phyloP scores from a whole-genome alignment of 1,284 basidiomycete species.

The Cryptococcus sp. region DNA sequence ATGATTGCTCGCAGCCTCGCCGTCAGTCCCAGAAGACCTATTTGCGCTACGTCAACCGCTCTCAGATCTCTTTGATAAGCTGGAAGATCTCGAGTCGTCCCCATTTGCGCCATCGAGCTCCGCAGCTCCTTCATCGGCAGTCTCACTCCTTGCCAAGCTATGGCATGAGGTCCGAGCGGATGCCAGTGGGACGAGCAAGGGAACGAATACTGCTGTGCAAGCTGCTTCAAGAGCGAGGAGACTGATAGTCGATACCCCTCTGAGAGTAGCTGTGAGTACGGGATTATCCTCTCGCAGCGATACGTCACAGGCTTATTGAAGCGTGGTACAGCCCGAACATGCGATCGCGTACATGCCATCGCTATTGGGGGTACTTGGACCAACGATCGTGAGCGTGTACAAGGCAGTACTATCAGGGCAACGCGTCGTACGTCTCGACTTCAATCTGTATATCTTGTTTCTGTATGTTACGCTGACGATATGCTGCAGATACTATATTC shows the following conservation, averaged over 20 bases:
- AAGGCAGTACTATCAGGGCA: slow-evolving; percentile 42
- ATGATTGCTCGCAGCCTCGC: slow-evolving; percentile 13
- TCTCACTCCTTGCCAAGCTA: slow-evolving; percentile 11
- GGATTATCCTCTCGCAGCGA: neutral
- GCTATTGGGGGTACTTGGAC: slow-evolving; percentile 40
- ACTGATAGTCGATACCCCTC: neutral
- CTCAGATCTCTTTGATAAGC: slow-evolving; percentile 31
- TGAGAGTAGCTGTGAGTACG: slow-evolving; percentile 10
- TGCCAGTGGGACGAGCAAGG: neutral
- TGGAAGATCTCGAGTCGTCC: slow-evolving; percentile 26
- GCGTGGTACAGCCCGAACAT: slow-evolving; percentile 23
- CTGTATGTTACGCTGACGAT: neutral
- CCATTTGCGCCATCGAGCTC: slow-evolving; percentile 15
- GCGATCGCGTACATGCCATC: slow-evolving; percentile 42
- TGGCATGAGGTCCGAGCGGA: slow-evolving; percentile 17
- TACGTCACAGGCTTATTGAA: neutral
- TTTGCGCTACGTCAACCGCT: slow-evolving; percentile 31
- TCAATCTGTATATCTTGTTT: neutral
- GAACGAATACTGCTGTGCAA: neutral
- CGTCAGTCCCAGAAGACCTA: slow-evolving; percentile 16
- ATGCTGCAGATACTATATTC: slow-evolving; percentile 42
- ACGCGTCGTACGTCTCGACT: slow-evolving; percentile 34
- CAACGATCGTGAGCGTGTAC: slow-evolving; percentile 40
- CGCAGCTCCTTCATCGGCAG: slow-evolving; percentile 6
- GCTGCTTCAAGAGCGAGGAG: slow-evolving; percentile 6